phyloP scores from a whole-genome alignment of 1,284 basidiomycete species.

The Cutaneotrichosporon dermatis region DNA sequence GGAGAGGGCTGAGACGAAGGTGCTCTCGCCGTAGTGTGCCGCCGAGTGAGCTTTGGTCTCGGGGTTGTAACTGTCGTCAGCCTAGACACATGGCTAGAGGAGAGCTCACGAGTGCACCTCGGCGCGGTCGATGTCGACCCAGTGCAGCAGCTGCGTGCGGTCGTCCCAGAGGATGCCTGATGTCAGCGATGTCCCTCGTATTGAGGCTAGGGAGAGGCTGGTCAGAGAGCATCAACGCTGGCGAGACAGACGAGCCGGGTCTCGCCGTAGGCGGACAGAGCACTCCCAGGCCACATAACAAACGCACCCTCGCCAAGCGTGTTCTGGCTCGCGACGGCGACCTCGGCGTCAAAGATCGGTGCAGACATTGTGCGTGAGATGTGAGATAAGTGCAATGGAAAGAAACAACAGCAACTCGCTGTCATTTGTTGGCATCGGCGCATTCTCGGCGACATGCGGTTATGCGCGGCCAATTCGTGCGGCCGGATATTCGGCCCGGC shows the following conservation, averaged over 20 bases:
- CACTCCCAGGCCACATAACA: too few species aligned
- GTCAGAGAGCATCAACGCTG: background rate
- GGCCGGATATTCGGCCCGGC: too few species aligned
- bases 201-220: background rate
- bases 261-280: too few species aligned
- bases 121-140: conserved; percentile 43
- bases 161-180: conserved; percentile 45
- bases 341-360: conserved; percentile 35
- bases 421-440: background rate
- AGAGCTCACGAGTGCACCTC: conserved; percentile 37
- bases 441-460: background rate
- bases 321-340: conserved; percentile 31
- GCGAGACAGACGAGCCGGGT: background rate
- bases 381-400: background rate
- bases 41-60: conserved; percentile 27
- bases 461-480: too few species aligned
- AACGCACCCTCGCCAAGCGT: conserved; percentile 41
- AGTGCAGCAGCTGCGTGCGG: conserved; percentile 34
- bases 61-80: conserved; percentile 30
- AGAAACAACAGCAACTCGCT: background rate
- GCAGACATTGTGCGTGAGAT: conserved; percentile 3
- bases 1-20: conserved; percentile 31
- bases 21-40: conserved; percentile 35
- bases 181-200: background rate
- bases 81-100: too few species aligned